These are phyloP conservation scores for Neohortaea acidophila DNA, from an alignment of 495 filamentous ascomycete genomes.

Conservation along the genomic window DNA sequence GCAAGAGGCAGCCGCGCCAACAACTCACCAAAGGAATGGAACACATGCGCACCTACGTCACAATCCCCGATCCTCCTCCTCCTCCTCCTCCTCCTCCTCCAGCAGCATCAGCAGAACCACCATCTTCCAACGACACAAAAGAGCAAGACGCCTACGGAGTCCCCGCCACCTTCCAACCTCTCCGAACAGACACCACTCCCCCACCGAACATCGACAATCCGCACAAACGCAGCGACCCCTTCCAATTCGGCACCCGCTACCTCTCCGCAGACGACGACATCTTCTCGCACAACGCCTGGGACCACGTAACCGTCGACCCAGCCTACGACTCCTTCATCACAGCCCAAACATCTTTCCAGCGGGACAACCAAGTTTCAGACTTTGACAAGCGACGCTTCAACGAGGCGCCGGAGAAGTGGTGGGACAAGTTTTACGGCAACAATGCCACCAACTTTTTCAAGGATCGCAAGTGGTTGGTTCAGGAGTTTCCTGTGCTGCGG, in stretches of 20 bases:
- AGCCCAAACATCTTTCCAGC: conserved; percentile 66
- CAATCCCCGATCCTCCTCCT: conserved; percentile 12
- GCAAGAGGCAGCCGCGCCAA: conserved; percentile 16
- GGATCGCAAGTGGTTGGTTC: conserved; percentile 86
- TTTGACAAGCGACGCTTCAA: conserved; percentile 84
- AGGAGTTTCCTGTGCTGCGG: conserved; percentile 79
- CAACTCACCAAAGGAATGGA: conserved; percentile 31
- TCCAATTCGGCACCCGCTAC: conserved; percentile 83
- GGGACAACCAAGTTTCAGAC: conserved; percentile 64
- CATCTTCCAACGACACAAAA: conserved; percentile 4
- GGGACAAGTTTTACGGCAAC: conserved; percentile 92
- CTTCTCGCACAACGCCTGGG: conserved; percentile 96
- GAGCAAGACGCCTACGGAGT: conserved; percentile 30
- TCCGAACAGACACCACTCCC: conserved; percentile 20
- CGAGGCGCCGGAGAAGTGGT: conserved; percentile 77
- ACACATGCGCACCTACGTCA: conserved; percentile 29
- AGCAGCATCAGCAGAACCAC: no score
- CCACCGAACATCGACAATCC: conserved; percentile 16
- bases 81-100: conserved; percentile 12
- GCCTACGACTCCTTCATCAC: conserved; percentile 68
- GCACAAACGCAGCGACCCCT: conserved; percentile 74
- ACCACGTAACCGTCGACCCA: conserved; percentile 81
- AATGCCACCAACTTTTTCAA: conserved; percentile 97
- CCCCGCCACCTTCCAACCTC: conserved; percentile 29
- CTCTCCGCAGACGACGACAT: conserved; percentile 71